Conservation (phyloP, 805 yeast species). For the Lipomyces kockii region DNA sequence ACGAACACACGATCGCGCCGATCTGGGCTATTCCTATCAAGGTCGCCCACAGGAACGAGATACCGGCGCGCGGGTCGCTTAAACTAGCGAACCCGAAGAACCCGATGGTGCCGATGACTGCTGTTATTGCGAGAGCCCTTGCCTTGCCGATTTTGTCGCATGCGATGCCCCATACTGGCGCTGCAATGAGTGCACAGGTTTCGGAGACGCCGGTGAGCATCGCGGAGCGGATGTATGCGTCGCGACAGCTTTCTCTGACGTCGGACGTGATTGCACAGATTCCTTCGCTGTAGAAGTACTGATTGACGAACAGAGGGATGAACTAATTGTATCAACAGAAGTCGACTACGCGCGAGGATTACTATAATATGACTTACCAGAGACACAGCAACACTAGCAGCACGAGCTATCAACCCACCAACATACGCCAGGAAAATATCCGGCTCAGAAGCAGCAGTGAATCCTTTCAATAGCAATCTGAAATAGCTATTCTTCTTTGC, state of each 20-base stretch:
- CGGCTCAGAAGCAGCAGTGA: conserved; percentile 51
- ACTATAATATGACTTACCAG: conserved; percentile 13
- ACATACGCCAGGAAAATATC: conserved; percentile 60
- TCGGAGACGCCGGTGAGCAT: conserved; percentile 72
- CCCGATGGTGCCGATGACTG: conserved; percentile 53
- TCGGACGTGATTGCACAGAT: conserved; percentile 48
- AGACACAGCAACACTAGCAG: conserved; percentile 56
- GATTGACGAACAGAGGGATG: conserved; percentile 65
- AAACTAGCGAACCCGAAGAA: conserved; percentile 48
- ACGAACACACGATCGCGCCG: conserved; percentile 64
- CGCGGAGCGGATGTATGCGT: conserved; percentile 68
- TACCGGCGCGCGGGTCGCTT: conserved; percentile 47
- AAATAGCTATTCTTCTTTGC: conserved; percentile 44
- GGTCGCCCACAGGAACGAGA: conserved; percentile 48
- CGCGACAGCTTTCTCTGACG: conserved; percentile 55
- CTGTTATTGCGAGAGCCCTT: conserved; percentile 48
- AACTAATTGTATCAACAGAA: conserved; percentile 51
- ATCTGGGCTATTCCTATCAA: conserved; percentile 66
- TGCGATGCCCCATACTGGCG: conserved; percentile 68
- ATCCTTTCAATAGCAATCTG: conserved; percentile 54
- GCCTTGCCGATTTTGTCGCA: conserved; percentile 54
- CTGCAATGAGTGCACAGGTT: conserved; percentile 58
- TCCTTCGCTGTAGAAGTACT: conserved; percentile 58
- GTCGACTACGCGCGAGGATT: conserved; percentile 41
- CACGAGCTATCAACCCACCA: conserved; percentile 67